Conservation (phyloP, 202 grass and related monocot genomes). For the Eragrostis tef region DNA sequence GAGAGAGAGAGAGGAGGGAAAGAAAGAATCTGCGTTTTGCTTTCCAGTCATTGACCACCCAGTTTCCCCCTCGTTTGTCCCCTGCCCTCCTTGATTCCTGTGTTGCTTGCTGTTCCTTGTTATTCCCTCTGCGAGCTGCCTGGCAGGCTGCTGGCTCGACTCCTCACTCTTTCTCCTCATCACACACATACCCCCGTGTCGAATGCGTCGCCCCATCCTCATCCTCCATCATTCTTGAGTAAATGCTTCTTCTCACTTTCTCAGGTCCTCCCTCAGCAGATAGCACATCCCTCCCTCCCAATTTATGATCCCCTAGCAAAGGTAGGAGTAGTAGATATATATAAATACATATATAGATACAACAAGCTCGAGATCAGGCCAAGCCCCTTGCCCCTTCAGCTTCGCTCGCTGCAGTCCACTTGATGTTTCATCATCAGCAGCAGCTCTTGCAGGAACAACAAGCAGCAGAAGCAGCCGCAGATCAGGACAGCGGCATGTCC, state of each 20-base stretch:
- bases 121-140: conserved; percentile 32
- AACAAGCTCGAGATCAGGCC: conserved; percentile 20
- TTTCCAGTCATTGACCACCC: conserved; percentile 61
- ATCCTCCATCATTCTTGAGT: conserved; percentile 46
- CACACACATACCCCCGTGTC: not conserved
- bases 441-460: conserved; percentile 16
- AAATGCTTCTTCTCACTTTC: conserved; percentile 23
- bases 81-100: conserved; percentile 50
- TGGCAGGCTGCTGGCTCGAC: too few species aligned
- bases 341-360: not conserved
- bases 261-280: too few species aligned
- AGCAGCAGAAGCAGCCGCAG: conserved; percentile 9
- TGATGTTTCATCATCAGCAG: conserved; percentile 43
- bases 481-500: conserved; percentile 64
- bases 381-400: too few species aligned
- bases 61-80: conserved; percentile 51
- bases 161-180: too few species aligned
- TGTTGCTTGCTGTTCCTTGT: conserved; percentile 43
- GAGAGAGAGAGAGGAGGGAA: not conserved
- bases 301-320: too few species aligned
- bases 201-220: not conserved
- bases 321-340: too few species aligned
- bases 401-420: not conserved
- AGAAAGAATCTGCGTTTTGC: conserved; percentile 53
- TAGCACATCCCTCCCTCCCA: too few species aligned